These are phyloP conservation scores for Leishmania arabica DNA, from an alignment of 208 protist species.

Conservation along the genomic window DNA sequence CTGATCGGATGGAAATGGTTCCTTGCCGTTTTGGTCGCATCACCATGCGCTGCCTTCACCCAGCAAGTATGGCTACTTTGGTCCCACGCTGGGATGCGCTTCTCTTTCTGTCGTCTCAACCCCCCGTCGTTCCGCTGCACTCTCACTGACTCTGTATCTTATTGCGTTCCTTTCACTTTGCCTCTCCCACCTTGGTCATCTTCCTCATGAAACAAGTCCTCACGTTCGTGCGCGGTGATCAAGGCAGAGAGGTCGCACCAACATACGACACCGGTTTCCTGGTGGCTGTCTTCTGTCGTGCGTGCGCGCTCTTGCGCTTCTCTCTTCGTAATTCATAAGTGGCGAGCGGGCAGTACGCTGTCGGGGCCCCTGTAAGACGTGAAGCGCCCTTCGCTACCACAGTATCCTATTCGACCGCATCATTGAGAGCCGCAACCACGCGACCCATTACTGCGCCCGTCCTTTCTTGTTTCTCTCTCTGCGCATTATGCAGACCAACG, in stretches of 20 bases:
- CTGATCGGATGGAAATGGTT: not conserved
- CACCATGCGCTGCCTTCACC: not conserved
- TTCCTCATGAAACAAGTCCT: not conserved
- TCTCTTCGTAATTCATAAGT: not conserved
- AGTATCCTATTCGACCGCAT: not conserved
- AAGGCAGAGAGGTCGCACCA: not conserved
- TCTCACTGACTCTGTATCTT: not conserved
- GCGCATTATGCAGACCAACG: conserved; percentile 51
- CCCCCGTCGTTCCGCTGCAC: not conserved
- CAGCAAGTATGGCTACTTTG: not conserved
- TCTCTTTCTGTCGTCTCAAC: not conserved
- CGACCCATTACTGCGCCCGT: not conserved
- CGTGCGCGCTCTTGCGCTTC: not conserved
- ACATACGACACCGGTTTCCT: not conserved
- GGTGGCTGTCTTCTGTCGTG: not conserved
- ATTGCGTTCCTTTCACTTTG: not conserved
- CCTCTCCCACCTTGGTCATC: not conserved
- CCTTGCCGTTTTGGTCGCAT: not conserved
- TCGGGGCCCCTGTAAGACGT: not conserved
- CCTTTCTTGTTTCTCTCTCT: not conserved
- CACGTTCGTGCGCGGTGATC: not conserved
- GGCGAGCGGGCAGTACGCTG: not conserved
- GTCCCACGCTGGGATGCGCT: not conserved
- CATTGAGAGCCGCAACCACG: not conserved
- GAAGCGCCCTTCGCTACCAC: not conserved